Evolutionary conservation across 106 monocot species (phyloP).

Genomic region (Acorus calamus): DNA sequence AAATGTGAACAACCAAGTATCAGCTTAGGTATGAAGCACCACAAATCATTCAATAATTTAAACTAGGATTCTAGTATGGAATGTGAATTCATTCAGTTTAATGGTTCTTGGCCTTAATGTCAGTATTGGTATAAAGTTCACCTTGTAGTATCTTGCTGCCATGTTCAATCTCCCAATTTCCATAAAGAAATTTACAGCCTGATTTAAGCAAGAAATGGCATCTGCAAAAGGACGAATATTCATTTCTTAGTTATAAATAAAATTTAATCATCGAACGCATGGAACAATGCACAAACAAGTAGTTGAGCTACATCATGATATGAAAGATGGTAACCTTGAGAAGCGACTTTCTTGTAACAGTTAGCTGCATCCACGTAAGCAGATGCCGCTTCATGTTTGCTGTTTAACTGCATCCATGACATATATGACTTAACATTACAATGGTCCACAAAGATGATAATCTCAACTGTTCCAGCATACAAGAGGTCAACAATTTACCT

Average conservation of each 20-base stretch:
- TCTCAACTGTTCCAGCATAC: not conserved
- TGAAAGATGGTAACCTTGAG: slow-evolving; percentile 11
- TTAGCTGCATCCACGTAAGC: slow-evolving; percentile 28
- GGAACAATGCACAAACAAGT: too few species aligned
- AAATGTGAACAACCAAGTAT: too few species aligned
- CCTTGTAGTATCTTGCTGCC: slow-evolving; percentile 96
- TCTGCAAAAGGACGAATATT: slow-evolving; percentile 33
- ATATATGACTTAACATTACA: not conserved
- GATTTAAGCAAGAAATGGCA: slow-evolving; percentile 57
- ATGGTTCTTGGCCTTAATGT: too few species aligned
- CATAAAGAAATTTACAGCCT: slow-evolving; percentile 79
- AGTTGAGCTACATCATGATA: too few species aligned
- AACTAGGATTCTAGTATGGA: too few species aligned
- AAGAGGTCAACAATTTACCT: slow-evolving; percentile 9
- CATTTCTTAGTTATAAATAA: not conserved
- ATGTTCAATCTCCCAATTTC: slow-evolving; percentile 93
- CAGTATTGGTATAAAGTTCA: slow-evolving; percentile 3
- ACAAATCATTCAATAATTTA: too few species aligned
- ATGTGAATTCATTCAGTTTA: too few species aligned
- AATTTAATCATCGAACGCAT: too few species aligned
- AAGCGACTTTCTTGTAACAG: slow-evolving; percentile 23
- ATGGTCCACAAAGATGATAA: not conserved
- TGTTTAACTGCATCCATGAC: slow-evolving; percentile 13
- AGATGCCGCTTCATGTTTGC: slow-evolving; percentile 31
- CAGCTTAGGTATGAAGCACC: too few species aligned